A percentile compares a stretch with the other conserved stretches of the same genome.
Conservation (phyloP, 768 basidiomycete species). For the Scleroderma citrinum region DNA sequence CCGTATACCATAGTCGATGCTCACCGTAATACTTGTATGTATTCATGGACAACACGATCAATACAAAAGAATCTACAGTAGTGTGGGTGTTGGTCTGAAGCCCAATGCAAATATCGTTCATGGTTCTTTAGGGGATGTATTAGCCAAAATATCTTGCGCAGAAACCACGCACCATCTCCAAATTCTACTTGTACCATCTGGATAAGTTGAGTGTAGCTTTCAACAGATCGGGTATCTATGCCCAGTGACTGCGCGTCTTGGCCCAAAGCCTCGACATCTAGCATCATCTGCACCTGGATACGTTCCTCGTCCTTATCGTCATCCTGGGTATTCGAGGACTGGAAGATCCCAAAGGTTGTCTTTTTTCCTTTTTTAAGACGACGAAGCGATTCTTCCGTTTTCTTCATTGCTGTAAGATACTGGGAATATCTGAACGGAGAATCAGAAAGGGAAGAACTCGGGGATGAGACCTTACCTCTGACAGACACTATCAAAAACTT, state of each 20-base stretch:
- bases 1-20: constrained; percentile 50
- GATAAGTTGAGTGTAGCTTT: constrained; percentile 48
- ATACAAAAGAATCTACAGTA: neutral
- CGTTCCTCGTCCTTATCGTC: constrained; percentile 85
- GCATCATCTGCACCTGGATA: constrained; percentile 72
- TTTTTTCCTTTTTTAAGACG: constrained; percentile 86
- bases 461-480: constrained; percentile 42
- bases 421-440: constrained; percentile 57
- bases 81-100: constrained; percentile 1
- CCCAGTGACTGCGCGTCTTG: constrained; percentile 68
- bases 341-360: constrained; percentile 71
- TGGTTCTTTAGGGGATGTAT: neutral
- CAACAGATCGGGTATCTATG: constrained; percentile 49
- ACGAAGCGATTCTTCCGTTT: constrained; percentile 85
- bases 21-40: constrained; percentile 18
- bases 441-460: neutral
- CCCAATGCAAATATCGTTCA: constrained; percentile 8
- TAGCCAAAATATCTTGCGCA: neutral
- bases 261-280: constrained; percentile 83
- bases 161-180: constrained; percentile 25
- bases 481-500: constrained; percentile 67
- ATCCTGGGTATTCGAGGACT: constrained; percentile 39
- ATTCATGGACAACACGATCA: neutral
- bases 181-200: constrained; percentile 51
- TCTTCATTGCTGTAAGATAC: constrained; percentile 79